These are phyloP conservation scores for Clausena lansium DNA, from an alignment of 345 rosid species.

Conservation along the genomic window DNA sequence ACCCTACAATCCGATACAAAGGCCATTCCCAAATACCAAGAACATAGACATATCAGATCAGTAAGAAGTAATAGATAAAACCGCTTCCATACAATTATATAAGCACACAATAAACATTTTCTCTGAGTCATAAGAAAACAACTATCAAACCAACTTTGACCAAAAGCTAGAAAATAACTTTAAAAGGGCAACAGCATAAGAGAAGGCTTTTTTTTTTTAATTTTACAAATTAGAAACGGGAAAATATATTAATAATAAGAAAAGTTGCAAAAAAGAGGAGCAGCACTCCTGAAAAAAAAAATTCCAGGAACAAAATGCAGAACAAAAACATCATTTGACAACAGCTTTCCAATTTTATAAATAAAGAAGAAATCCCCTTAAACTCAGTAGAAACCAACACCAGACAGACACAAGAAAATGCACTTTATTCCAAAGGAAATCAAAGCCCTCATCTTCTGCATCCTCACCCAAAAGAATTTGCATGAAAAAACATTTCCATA, in stretches of 20 bases:
- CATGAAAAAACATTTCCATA: not conserved
- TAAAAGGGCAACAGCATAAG: conserved; percentile 1
- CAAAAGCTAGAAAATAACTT: conserved; percentile 1
- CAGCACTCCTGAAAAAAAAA: not conserved
- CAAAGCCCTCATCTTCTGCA: not conserved
- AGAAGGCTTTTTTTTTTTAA: not conserved
- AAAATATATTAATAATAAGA: no score
- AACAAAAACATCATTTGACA: not conserved
- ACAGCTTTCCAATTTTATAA: not conserved
- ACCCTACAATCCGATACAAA: conserved; percentile 56
- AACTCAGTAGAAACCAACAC: not conserved
- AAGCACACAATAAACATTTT: conserved; percentile 2
- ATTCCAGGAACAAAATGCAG: not conserved
- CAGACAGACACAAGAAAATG: not conserved
- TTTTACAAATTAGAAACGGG: not conserved
- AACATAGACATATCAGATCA: not conserved
- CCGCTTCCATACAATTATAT: not conserved
- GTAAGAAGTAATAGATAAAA: conserved; percentile 3
- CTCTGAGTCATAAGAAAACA: not conserved
- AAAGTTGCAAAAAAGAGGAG: not conserved
- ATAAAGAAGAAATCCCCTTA: not conserved
- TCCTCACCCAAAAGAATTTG: not conserved
- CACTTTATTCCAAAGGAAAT: not conserved
- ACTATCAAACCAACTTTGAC: not conserved
- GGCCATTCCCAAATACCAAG: not conserved